Evolutionary conservation across 768 basidiomycete genomes (phyloP), one percentile per base, ranked within the genome.

Genomic region (Xanthoconium stramineum): DNA sequence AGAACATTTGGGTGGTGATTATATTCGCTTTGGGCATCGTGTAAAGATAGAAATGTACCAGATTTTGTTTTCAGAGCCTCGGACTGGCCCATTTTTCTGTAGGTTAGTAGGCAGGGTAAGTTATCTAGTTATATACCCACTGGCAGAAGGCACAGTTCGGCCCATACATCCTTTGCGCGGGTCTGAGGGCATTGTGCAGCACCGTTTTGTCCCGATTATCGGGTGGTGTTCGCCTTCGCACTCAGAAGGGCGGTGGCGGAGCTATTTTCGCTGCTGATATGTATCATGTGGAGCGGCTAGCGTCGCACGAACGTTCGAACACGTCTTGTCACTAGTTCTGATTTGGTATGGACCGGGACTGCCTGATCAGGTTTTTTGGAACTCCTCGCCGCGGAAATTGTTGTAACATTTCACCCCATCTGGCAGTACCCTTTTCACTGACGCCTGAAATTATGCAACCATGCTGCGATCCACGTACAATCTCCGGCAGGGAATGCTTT

Each of bases 1-100:
- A 70, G 69, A 47, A 63, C 68, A 30, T 71, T 70, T 29, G 70
- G 68, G 2, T 70, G 70, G 70, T 70, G 53, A 72, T 44, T 36
- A 15, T 20, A 30, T 44, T 29, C 33, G 19, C 39, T 11, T 24
- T n/a, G n/a, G 8, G 28, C 20, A 38, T 17, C 10, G 12, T 35
- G 24, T 47, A 24, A 24, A 24, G 19, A 58, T 49, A 45, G 46
- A 40, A 36, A 19, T 19, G 43, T 15, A 35, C 14, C 10, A 5
- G 42, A 35, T 17, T 8, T 29, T 13, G 28, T 12, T 49, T 30
- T 12, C 28, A 42, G 19, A 24, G 32, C 48, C 43, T 33, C n/a
- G 15, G n/a, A 3, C 9, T 30, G 6, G 20, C 29, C 15, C 8
- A 1, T 13, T 35, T 59, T 33, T n/a, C 15, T 38, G 7, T 13